Percentiles rank a stretch among this genome's conserved stretches.
Conservation (phyloP, 768 basidiomycete species). For the Pleurotus eryngii region DNA sequence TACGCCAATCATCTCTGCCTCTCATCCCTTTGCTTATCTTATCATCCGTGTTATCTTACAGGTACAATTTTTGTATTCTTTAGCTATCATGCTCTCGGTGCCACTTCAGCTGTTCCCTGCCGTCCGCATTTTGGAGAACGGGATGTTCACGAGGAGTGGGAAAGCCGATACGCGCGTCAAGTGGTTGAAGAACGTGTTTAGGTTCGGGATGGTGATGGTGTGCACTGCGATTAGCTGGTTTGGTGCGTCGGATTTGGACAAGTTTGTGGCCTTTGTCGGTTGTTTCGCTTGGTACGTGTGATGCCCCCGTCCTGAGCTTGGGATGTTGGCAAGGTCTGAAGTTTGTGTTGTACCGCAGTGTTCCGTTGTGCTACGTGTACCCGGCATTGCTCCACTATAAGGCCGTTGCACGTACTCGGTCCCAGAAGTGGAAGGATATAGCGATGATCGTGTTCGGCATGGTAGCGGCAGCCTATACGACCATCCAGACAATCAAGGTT, state of each 20-base stretch:
- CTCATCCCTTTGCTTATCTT: too few relatives aligned
- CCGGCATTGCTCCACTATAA: conserved; percentile 91
- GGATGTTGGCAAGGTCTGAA: too few relatives aligned
- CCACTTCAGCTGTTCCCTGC: conserved; percentile 98
- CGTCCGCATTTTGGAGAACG: conserved; percentile 95
- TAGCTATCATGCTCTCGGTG: conserved; percentile 88
- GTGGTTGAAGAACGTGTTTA: conserved; percentile 94
- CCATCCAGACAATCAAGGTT: conserved; percentile 72
- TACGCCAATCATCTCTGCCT: conserved; percentile 28
- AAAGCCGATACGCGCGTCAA: conserved; percentile 81
- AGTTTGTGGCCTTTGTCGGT: conserved; percentile 92
- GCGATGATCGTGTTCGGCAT: conserved; percentile 74
- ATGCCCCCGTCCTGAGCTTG: too few relatives aligned
- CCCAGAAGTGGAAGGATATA: conserved; percentile 65
- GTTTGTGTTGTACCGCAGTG: conserved; percentile 39
- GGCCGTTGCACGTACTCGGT: conserved; percentile 72
- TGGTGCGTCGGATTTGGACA: conserved; percentile 89
- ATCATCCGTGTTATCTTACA: conserved; percentile 16
- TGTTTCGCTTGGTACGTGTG: conserved; percentile 98
- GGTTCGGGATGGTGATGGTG: conserved; percentile 69
- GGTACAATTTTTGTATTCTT: conserved; percentile 86
- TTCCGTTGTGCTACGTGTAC: conserved; percentile 92
- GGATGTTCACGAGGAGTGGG: conserved; percentile 83
- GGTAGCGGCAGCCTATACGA: conserved; percentile 73
- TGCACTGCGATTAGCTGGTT: conserved; percentile 81